Conservation (phyloP, 2,329 filamentous ascomycete genomes). For the Stagonosporopsis cucurbitacearum region DNA sequence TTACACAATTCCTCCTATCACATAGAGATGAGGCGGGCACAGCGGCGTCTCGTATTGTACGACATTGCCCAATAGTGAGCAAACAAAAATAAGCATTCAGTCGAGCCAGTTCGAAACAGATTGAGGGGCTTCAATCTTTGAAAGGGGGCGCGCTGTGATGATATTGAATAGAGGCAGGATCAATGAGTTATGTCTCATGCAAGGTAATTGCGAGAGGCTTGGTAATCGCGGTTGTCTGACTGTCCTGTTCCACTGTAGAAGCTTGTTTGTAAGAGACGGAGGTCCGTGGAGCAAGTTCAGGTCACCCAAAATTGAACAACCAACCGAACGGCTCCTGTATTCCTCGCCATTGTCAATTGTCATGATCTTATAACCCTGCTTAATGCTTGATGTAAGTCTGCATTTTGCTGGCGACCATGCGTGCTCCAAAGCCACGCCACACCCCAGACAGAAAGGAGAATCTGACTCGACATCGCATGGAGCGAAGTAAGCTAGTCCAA, state of each 20-base stretch:
- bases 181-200: not conserved
- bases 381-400: not conserved
- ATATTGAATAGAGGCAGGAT: too few species aligned
- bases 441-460: slow-evolving; percentile 8
- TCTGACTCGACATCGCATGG: not conserved
- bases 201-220: not conserved
- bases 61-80: too few species aligned
- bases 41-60: too few species aligned
- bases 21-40: too few species aligned
- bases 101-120: too few species aligned
- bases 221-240: not conserved
- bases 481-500: slow-evolving; percentile 3
- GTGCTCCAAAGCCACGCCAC: not conserved
- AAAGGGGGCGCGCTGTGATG: too few species aligned
- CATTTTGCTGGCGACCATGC: not conserved
- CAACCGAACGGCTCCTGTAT: too few species aligned
- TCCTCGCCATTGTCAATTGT: not conserved
- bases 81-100: too few species aligned
- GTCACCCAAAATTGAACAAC: too few species aligned
- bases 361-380: not conserved
- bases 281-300: not conserved
- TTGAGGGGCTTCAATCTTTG: too few species aligned
- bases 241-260: not conserved
- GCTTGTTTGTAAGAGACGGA: not conserved
- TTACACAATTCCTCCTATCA: too few species aligned